phyloP scores from a whole-genome alignment of 192 early-diverging fungal species.

The Coemansia sp. region DNA sequence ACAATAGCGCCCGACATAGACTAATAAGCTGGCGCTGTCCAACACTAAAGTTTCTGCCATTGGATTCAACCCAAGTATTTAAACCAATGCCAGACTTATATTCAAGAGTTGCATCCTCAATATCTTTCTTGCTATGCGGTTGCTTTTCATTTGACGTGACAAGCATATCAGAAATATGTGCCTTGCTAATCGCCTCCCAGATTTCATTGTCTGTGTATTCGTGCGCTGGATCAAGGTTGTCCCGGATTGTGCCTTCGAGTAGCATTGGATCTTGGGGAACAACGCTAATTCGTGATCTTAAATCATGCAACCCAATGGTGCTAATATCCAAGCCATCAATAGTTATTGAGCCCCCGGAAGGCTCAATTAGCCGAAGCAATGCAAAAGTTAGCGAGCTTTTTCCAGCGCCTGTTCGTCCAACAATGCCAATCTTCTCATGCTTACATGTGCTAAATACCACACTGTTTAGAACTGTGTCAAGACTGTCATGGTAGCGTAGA shows the following conservation, averaged over 20 bases:
- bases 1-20: slow-evolving; percentile 56
- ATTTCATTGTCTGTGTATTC: slow-evolving; percentile 59
- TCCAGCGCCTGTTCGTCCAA: slow-evolving; percentile 54
- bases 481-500: slow-evolving; percentile 32
- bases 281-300: slow-evolving; percentile 57
- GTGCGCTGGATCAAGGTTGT: slow-evolving; percentile 67
- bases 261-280: slow-evolving; percentile 69
- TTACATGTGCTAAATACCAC: slow-evolving; percentile 34
- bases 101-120: background rate
- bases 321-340: slow-evolving; percentile 60
- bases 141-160: background rate
- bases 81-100: background rate
- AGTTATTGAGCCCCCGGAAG: slow-evolving; percentile 44
- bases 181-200: slow-evolving; percentile 62
- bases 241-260: slow-evolving; percentile 65
- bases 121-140: background rate
- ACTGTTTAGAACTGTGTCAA: slow-evolving; percentile 26
- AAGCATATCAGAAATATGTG: slow-evolving; percentile 18
- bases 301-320: slow-evolving; percentile 56
- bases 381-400: slow-evolving; percentile 62
- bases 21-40: slow-evolving; percentile 62
- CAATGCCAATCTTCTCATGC: slow-evolving; percentile 60
- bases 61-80: slow-evolving; percentile 12
- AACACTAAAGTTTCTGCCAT: slow-evolving; percentile 23
- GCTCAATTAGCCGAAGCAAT: slow-evolving; percentile 61